A percentile compares a stretch with the other conserved stretches of the same genome.
Evolutionary conservation across 2,329 filamentous ascomycete species (phyloP).

Genomic region (Aspergillus chevalieri): DNA sequence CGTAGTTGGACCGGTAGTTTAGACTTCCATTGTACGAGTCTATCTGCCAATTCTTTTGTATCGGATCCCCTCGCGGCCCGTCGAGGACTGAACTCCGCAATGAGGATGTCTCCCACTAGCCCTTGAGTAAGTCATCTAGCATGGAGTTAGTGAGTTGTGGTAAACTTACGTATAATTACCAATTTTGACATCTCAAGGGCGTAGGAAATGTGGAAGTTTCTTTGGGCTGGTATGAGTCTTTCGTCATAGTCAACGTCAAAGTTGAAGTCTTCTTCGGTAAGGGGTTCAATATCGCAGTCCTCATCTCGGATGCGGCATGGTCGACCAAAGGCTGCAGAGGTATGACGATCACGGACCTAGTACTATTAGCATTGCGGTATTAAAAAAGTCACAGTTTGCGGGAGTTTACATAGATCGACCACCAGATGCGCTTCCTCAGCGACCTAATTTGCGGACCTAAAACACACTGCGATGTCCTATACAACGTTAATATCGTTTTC

Average conservation of each 20-base stretch:
- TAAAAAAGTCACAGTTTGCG: too few species aligned
- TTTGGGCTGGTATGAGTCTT: constrained; percentile 4
- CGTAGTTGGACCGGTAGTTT: neutral
- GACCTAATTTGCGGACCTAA: too few species aligned
- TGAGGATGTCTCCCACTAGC: constrained; percentile 4
- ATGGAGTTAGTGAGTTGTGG: too few species aligned
- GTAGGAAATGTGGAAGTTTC: constrained; percentile 5
- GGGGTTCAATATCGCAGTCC: constrained; percentile 20
- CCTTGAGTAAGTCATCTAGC: neutral
- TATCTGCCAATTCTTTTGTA: neutral
- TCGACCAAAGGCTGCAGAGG: constrained; percentile 18
- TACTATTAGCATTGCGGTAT: too few species aligned
- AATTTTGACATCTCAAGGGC: constrained; percentile 9
- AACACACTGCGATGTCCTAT: too few species aligned
- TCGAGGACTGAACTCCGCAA: constrained; percentile 6
- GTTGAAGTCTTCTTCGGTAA: constrained; percentile 15
- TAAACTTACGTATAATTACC: constrained; percentile 4
- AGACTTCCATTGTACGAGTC: constrained; percentile 4
- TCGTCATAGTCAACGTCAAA: constrained; percentile 9
- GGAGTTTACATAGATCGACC: too few species aligned
- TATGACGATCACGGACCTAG: too few species aligned
- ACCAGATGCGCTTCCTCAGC: too few species aligned
- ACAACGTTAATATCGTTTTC: too few species aligned
- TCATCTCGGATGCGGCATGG: constrained; percentile 20
- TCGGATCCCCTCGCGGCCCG: constrained; percentile 1